These are phyloP conservation scores for Raphanus hybrid DNA, from an alignment of 441 rosid genomes.

Conservation along the genomic window DNA sequence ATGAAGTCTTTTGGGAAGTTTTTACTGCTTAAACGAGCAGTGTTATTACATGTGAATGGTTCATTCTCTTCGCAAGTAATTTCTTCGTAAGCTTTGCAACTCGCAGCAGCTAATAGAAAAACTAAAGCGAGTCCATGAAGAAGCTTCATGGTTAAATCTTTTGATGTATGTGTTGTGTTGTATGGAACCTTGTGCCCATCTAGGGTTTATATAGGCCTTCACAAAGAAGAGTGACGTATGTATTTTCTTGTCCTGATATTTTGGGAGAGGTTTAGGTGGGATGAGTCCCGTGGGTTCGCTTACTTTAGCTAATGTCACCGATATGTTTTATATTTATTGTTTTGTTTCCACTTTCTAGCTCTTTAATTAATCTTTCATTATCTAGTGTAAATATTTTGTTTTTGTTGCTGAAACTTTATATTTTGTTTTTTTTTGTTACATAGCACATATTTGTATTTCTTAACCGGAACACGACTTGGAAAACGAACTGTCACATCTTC, in stretches of 20 bases:
- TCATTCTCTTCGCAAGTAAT: not conserved
- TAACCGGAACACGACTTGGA: not conserved
- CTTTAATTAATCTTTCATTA: no score
- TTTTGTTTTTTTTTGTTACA: no score
- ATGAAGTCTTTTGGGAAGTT: conserved; percentile 6
- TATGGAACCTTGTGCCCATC: not conserved
- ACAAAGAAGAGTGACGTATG: not conserved
- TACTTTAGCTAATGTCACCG: not conserved
- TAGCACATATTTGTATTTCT: no score
- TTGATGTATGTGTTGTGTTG: conserved; percentile 3
- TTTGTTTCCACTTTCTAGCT: not conserved
- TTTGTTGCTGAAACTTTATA: no score
- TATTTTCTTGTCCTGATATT: not conserved
- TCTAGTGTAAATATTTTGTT: no score
- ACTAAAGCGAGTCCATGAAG: conserved; percentile 5
- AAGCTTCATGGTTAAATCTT: not conserved
- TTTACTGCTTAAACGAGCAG: not conserved
- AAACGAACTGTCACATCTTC: not conserved
- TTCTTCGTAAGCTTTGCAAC: conserved; percentile 18
- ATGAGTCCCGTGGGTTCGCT: not conserved
- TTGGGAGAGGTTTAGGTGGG: not conserved
- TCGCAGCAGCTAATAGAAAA: conserved; percentile 17
- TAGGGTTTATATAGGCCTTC: conserved; percentile 14
- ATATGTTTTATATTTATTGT: not conserved
- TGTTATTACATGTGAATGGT: conserved; percentile 23